Base-by-base conservation (phyloP, 2,329 filamentous ascomycete genomes). In the Diaporthe citri region DNA sequence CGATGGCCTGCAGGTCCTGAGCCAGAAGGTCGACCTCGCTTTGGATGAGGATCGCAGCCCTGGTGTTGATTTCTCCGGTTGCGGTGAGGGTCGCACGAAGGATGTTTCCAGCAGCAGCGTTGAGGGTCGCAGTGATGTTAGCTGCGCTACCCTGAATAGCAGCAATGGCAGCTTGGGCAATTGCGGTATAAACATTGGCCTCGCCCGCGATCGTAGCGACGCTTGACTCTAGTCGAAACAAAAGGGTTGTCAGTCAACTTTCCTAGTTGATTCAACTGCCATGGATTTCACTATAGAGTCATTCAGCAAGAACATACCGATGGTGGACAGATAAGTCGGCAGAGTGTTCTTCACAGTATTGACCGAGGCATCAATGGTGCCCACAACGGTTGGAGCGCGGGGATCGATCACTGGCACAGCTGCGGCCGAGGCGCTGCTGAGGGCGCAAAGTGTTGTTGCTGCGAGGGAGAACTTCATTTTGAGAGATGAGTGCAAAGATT, bases 401-500 rank as follows among this genome's bases (percentile, higher is more conserved):
- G 28, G 20, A 22, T 67, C 43, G 43, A 67, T 51, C 22, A n/a
- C 36, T 39, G 36, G 36, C 36, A 39, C 13, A 36, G 62, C 20
- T 7, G 46, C 43, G 2, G 62, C 46, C 5, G 62, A 51, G 13
- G 13, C 22, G 62, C 62, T 25, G 62, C 20, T 52, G 13, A 67
- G 31, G 31, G 62, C 62, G 25, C 2, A 67, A 39, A 51, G 22
- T 48, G 46, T 46, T 20, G 46, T 25, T 51, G 62, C 62, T 51
- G 43, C 62, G 31, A 51, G 22, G 13, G 13, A 67, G 31, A 67
- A 67, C 62, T 67, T 67, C 62, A 67, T 67, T n/a, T 52, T 67
- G 46, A 67, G 22, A 9, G 6, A n/a, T 34, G 20, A 36, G 10
- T 36, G 43, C 4, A 20, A 25, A 10, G 3, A 25, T 25, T 51